These are phyloP conservation scores for Pochonia chlamydosporia DNA, from an alignment of 2,329 filamentous ascomycete species.

Conservation along the genomic window DNA sequence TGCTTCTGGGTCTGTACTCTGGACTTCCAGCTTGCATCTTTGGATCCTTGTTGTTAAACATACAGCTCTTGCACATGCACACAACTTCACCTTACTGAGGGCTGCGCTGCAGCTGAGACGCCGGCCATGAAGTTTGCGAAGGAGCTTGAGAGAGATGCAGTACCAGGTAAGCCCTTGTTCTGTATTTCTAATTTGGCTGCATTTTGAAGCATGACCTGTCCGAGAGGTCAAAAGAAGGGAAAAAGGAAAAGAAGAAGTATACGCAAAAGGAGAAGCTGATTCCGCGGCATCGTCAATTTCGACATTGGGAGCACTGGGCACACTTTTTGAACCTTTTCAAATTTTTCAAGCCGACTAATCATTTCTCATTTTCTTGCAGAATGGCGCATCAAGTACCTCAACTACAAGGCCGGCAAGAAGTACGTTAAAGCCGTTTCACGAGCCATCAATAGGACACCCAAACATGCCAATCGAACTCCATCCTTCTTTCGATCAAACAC, in stretches of 20 bases:
- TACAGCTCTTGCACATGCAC: not conserved
- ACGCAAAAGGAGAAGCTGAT: not conserved
- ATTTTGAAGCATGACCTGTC: no score
- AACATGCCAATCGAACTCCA: slow-evolving; percentile 25
- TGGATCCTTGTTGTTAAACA: not conserved
- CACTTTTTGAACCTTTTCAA: no score
- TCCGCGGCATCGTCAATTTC: not conserved
- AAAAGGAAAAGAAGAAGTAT: not conserved
- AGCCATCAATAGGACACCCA: slow-evolving; percentile 59
- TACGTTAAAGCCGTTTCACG: slow-evolving; percentile 77
- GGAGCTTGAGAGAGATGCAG: slow-evolving; percentile 39
- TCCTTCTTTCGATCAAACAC: slow-evolving; percentile 22
- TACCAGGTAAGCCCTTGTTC: slow-evolving; percentile 57
- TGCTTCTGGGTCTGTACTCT: no score
- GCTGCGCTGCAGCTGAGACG: slow-evolving; percentile 8
- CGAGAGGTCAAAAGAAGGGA: no score
- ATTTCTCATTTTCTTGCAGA: no score
- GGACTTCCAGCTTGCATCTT: no score
- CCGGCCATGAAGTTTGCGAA: slow-evolving; percentile 14
- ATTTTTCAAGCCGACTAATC: no score
- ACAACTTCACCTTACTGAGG: slow-evolving; percentile 2
- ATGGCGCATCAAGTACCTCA: slow-evolving; percentile 89
- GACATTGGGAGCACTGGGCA: not conserved
- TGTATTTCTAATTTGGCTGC: no score
- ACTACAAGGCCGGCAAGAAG: slow-evolving; percentile 96